Evolutionary conservation across 768 basidiomycete genomes (phyloP).

Genomic region (Boletus bicolor): DNA sequence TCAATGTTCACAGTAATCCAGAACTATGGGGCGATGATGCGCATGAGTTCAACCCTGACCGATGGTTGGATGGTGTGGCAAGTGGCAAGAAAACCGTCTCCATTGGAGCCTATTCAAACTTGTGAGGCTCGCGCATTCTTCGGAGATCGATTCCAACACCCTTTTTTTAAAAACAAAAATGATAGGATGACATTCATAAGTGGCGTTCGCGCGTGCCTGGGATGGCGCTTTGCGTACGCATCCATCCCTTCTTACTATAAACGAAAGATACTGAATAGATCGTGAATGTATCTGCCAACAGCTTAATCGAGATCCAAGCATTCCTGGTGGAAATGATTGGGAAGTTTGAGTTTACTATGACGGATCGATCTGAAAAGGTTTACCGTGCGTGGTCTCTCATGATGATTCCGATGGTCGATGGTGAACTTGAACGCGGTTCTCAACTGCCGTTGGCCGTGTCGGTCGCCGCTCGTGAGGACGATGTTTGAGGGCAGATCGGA

Average conservation of each 20-base stretch:
- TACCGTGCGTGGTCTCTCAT: conserved; percentile 27
- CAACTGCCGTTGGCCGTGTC: conserved; percentile 34
- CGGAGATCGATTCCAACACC: neutral
- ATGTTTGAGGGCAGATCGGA: neutral
- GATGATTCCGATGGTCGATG: conserved; percentile 32
- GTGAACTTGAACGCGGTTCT: conserved; percentile 29
- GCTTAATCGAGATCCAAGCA: conserved; percentile 51
- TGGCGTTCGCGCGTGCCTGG: conserved; percentile 26
- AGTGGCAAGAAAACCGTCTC: conserved; percentile 18
- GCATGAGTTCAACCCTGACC: conserved; percentile 30
- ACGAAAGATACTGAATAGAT: conserved; percentile 1
- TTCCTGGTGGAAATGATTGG: conserved; percentile 56
- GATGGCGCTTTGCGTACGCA: conserved; percentile 34
- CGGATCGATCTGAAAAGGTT: conserved; percentile 28
- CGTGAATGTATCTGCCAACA: conserved; percentile 4
- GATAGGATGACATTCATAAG: conserved; percentile 30
- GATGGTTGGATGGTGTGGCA: conserved; percentile 23
- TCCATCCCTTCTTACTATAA: neutral
- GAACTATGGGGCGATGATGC: conserved; percentile 34
- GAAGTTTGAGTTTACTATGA: conserved; percentile 48
- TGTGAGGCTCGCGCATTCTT: conserved; percentile 16
- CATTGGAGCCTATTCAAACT: conserved; percentile 28
- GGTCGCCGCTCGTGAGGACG: conserved; percentile 5
- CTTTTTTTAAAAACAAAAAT: neutral
- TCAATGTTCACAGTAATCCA: conserved; percentile 15